Conservation (phyloP, 225 moss, liverwort and hornwort species). For the Takakia lepidozioides region DNA sequence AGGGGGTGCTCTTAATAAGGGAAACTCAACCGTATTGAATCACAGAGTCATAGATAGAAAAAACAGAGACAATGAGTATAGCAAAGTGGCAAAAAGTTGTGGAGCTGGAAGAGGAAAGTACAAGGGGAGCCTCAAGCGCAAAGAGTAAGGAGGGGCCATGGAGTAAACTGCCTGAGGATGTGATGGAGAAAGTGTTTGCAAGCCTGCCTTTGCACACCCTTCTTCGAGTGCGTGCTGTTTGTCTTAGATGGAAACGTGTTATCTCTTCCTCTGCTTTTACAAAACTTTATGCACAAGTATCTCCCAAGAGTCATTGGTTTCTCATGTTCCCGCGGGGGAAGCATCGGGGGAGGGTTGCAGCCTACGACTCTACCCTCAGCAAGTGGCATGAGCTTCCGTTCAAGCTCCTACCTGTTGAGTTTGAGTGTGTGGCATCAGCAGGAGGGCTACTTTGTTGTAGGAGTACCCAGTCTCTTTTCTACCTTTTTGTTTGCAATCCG, state of each 20-base stretch:
- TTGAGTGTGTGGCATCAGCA: conserved; percentile 30
- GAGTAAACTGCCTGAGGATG: conserved; percentile 25
- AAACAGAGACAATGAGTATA: too few species aligned
- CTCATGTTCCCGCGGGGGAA: conserved; percentile 38
- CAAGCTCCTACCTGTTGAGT: conserved; percentile 26
- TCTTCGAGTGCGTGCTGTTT: conserved; percentile 21
- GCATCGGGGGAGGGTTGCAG: conserved; percentile 20
- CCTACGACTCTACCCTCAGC: conserved; percentile 25
- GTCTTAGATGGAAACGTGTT: conserved; percentile 29
- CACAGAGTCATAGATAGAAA: too few species aligned
- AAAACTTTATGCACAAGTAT: conserved; percentile 9
- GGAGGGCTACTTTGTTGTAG: conserved; percentile 35
- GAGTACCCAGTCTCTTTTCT: conserved; percentile 29
- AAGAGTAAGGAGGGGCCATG: conserved; percentile 21
- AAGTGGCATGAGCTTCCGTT: conserved; percentile 35
- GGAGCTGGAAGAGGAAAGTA: conserved; percentile 6
- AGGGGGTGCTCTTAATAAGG: too few species aligned
- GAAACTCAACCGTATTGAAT: too few species aligned
- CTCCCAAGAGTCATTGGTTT: conserved; percentile 22
- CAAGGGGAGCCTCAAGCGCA: neutral
- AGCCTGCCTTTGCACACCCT: conserved; percentile 22
- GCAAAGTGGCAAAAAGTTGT: conserved; percentile 17
- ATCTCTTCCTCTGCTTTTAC: conserved; percentile 21
- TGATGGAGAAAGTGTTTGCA: conserved; percentile 23
- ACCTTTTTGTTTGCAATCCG: conserved; percentile 35